These are phyloP conservation scores for Coemansia sp. DNA, from an alignment of 192 early-diverging fungal genomes.

Conservation along the genomic window DNA sequence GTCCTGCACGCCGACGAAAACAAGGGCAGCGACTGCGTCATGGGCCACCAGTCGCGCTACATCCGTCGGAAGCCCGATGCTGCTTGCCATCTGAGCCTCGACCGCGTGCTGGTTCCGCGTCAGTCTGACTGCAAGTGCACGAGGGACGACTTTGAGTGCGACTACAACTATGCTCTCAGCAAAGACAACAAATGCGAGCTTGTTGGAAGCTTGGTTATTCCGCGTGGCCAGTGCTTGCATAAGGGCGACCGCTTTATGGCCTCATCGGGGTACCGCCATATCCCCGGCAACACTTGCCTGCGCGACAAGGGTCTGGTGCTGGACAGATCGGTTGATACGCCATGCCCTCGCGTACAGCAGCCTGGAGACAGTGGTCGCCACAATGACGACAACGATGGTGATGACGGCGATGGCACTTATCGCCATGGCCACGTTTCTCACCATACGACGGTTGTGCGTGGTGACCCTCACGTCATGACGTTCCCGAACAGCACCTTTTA, in stretches of 20 bases:
- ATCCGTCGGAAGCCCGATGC: conserved; percentile 74
- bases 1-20: conserved; percentile 32
- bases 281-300: conserved; percentile 82
- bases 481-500: conserved; percentile 67
- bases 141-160: conserved; percentile 88
- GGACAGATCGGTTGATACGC: conserved; percentile 59
- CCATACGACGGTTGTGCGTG: conserved; percentile 38
- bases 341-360: conserved; percentile 46
- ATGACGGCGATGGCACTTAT: conserved; percentile 1
- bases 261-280: conserved; percentile 73
- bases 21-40: conserved; percentile 63
- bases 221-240: conserved; percentile 62
- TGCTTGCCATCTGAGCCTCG: conserved; percentile 72
- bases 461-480: conserved; percentile 57
- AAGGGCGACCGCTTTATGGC: conserved; percentile 65
- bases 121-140: conserved; percentile 72
- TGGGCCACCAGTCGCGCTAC: conserved; percentile 73
- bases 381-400: background rate
- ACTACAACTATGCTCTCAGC: conserved; percentile 71
- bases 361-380: conserved; percentile 16
- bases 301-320: conserved; percentile 40
- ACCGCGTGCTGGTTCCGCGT: conserved; percentile 57
- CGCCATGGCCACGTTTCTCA: conserved; percentile 16
- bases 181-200: conserved; percentile 59
- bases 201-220: conserved; percentile 55